These are phyloP conservation scores for Boletus sp. DNA, from an alignment of 768 basidiomycete genomes.

Conservation along the genomic window DNA sequence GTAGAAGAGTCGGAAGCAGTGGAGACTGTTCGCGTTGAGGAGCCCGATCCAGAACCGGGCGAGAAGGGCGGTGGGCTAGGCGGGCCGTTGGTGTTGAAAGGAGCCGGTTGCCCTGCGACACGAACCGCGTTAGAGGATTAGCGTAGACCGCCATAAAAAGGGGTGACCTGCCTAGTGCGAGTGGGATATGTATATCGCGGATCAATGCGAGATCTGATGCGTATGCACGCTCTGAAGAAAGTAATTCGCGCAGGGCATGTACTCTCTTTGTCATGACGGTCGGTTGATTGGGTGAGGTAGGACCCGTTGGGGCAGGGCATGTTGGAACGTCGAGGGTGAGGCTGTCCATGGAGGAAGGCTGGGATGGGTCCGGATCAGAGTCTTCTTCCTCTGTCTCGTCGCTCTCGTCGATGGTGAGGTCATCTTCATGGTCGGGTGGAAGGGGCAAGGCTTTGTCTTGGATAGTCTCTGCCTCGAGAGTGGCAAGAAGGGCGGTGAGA, in stretches of 20 bases:
- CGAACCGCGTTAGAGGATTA: constrained; percentile 9
- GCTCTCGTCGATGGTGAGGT: constrained; percentile 17
- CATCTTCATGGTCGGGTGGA: constrained; percentile 27
- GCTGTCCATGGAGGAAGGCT: constrained; percentile 25
- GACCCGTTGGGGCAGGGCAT: constrained; percentile 1
- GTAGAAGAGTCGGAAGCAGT: constrained; percentile 49
- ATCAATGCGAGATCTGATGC: constrained; percentile 80
- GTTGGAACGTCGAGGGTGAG: constrained; percentile 19
- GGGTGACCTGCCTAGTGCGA: constrained; percentile 61
- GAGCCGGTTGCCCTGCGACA: constrained; percentile 38
- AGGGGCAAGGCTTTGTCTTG: constrained; percentile 32
- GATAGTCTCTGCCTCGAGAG: constrained; percentile 28
- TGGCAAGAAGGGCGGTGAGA: constrained; percentile 29
- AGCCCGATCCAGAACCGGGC: constrained; percentile 35
- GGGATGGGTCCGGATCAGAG: constrained; percentile 24
- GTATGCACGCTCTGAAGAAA: constrained; percentile 78
- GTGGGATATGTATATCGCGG: constrained; percentile 71
- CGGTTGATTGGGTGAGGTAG: constrained; percentile 30
- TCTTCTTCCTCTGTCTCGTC: constrained; percentile 29
- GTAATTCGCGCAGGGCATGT: constrained; percentile 73
- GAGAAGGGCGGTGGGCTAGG: constrained; percentile 26
- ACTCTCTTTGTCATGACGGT: constrained; percentile 59
- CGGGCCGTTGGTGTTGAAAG: constrained; percentile 31
- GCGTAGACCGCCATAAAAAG: neutral
- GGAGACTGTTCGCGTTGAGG: constrained; percentile 39